Base-by-base conservation (phyloP, 345 rosid genomes). In the Camelina sativa region DNA sequence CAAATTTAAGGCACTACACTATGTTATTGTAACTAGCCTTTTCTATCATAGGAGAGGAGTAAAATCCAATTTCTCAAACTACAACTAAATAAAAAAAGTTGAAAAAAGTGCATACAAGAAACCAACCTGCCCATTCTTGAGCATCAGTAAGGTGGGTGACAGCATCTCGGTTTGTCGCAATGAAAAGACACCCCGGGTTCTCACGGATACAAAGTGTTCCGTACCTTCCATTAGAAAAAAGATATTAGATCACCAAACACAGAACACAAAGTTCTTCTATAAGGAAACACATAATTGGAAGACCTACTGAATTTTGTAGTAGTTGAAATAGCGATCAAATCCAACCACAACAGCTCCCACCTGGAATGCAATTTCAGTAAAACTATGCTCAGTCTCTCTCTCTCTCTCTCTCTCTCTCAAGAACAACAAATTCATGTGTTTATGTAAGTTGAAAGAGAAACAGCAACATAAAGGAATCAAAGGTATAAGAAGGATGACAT, bases 291-390 rank as follows among this genome's bases (percentile, higher is more conserved):
- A 54, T 7, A 34, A 13, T 1, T 3, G 6, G 41, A 67, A 46
- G 46, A 72, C 91, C 73, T 86, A 89, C 98, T 90, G 97, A 62
- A 95, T 81, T 83, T 95, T 95, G 86, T 86, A 92, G 85, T 92
- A 95, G 82, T 92, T 95, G 83, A 95, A 86, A 71, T 72, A 76
- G 20, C 97, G 97, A 68, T 92, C 98, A 62, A 90, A 82, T 72
- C 99, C 98, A 81, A 92, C 97, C 48, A 92, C 99, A 68, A 95
- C 97, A 76, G 97, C 98, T 56, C 99, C 99, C 16, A 90, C 99
- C 99, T 89, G 78, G n/a, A 71, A 11, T 54, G 17, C 12, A 79
- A 65, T 65, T 68, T 76, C 52, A 38, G 60, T 35, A 12, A 46
- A 53, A 62, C 15, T 13, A 46, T 38, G 2, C 46, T 25, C 20